Evolutionary conservation across 1,284 basidiomycete genomes (phyloP), one percentile per base, ranked within the genome.

Genomic region (Ceratobasidium theobromae): DNA sequence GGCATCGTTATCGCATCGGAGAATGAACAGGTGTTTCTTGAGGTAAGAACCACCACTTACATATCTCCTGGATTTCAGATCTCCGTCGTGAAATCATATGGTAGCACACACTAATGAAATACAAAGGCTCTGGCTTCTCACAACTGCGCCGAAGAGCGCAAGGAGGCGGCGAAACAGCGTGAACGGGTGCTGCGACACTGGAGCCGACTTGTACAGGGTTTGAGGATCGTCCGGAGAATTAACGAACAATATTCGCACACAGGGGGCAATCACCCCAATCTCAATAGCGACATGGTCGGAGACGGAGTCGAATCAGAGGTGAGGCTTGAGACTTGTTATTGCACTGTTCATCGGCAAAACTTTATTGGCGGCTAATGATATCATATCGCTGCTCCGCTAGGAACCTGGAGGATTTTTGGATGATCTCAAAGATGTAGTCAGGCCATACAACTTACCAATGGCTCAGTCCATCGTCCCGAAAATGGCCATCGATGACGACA

Each of bases 1-100:
- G 96, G 96, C 21, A 84, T 98, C 16, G 94, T 99, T 16, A 82
- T 95, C 16, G 91, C 95, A 8, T 79, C 81, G 52, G 92, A 95
- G 75, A 86, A 93, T 71, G 89, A 93, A 74, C 79, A 82, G 3
- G 74, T 81, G 3, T 75, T 97, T n/a, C 77, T 93, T 41, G 91
- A 95, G 79, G 93, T 91, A 73, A 69, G 81, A 71, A 27, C 4
- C 28, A 53, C 41, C 38, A 14, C n/a, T 18, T 21, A 38, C 27
- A 48, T 55, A 33, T 30, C 43, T 23, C 28, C 33, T 25, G 27
- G 62, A 53, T 33, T 33, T 30, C 62, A 51, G 62, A 18, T 51
- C 62, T 49, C 40, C 27, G 28, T 4, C 3, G 12, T 21, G 21
- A n/a, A 40, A 27, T 21, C 21, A 9, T 33, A 16, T 4, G 21